Base-by-base conservation (phyloP, 2,329 filamentous ascomycete species). In the Pyrenochaeta sp. region DNA sequence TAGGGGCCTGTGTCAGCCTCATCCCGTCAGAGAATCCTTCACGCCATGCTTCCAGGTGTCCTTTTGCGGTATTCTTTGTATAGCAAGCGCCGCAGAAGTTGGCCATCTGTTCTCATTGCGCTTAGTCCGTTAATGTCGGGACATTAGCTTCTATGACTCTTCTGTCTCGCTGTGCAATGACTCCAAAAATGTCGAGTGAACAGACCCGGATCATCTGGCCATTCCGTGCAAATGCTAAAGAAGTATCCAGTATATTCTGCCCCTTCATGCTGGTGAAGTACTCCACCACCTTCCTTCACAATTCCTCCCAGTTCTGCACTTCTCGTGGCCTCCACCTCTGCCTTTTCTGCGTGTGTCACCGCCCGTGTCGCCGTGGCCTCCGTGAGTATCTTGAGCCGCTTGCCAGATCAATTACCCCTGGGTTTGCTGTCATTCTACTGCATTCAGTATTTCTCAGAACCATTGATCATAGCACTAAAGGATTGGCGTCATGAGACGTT, bases 381-480 rank as follows among this genome's bases (percentile, higher is more conserved):
- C 20, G 20, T 45, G 37, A 48, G 40, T 39, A 31, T 46, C 27
- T n/a, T 29, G 12, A 12, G 37, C 44, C 35, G 54, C 54, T 57
- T 52, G 41, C 39, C 20, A 20, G n/a, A 36, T 33, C 9, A 27
- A 30, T 37, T 29, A 31, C 23, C 30, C 43, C 29, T 32, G 7
- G 11, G 21, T 23, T 32, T 27, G 30, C 23, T 17, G 18, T 37
- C 29, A 44, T 41, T 27, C 18, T 58, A 44, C 58, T 44, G 14
- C 31, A 56, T 58, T 15, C 4, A 50, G 57, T 18, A 59, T 21
- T 36, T 57, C 21, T 17, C 1, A 3, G 17, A 31, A 10, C 55
- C 39, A 53, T 64, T 21, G 45, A 56, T 49, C n/a, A 45, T 45
- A 32, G 58, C 52, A 50, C 58, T 61, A 61, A 54, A 58, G 40